Conservation (phyloP, 2,329 filamentous ascomycete species). For the Fusarium gaditjirri region DNA sequence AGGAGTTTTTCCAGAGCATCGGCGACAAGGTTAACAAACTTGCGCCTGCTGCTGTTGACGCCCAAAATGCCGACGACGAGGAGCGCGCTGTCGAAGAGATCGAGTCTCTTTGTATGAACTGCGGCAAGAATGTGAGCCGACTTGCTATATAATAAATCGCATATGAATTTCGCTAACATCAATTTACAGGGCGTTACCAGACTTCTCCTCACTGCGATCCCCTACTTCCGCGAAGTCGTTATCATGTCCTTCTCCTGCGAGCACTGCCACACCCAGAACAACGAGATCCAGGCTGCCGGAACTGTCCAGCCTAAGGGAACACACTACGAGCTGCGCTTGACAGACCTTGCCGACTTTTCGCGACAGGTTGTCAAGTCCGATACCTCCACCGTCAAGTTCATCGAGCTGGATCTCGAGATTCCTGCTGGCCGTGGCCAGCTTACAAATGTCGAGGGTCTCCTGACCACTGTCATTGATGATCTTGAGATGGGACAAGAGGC, state of each 20-base stretch:
- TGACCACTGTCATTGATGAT: conserved; percentile 82
- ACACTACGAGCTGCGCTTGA: conserved; percentile 84
- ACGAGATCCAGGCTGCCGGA: conserved; percentile 92
- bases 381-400: conserved; percentile 83
- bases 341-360: conserved; percentile 77
- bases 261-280: conserved; percentile 89
- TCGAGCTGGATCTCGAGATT: conserved; percentile 93
- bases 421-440: conserved; percentile 90
- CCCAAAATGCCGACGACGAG: conserved; percentile 55
- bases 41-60: conserved; percentile 52
- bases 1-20: conserved; percentile 71
- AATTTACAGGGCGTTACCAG: conserved; percentile 77
- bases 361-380: conserved; percentile 95
- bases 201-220: conserved; percentile 89
- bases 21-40: conserved; percentile 69
- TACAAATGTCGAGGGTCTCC: conserved; percentile 90
- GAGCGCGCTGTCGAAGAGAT: conserved; percentile 73
- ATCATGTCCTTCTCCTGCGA: conserved; percentile 97
- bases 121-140: conserved; percentile 74
- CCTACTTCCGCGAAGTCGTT: conserved; percentile 97
- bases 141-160: background rate
- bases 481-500: conserved; percentile 84
- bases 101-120: conserved; percentile 89
- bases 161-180: conserved; percentile 27
- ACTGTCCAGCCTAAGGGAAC: conserved; percentile 90